Evolutionary conservation across 2,329 filamentous ascomycete species (phyloP), one percentile per base, ranked within the genome.

Genomic region (Sarocladium kiliense): DNA sequence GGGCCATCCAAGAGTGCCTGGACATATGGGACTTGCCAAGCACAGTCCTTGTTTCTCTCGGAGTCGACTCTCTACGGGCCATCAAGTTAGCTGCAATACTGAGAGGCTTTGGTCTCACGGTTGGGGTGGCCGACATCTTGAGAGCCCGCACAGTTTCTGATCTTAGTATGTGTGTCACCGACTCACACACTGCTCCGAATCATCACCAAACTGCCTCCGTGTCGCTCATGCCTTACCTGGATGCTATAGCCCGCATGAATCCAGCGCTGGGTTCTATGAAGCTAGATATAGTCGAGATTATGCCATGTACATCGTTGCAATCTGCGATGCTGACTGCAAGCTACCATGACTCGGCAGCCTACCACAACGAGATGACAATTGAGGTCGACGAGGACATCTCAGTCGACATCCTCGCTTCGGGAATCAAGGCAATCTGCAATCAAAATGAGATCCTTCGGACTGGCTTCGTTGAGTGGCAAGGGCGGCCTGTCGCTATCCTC

Each of bases 241-340:
- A 49, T 10, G 44, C 41, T 3, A 56, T 69, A 11, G n/a, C 61
- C 16, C 44, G 54, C 14, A 55, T 60, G 5, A 60, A 62, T 27
- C 21, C 61, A 7, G 54, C 30, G 9, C 23, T 62, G 7, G 41
- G 58, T 4, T 49, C 49, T 37, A 57, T 68, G 7, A 37, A 60
- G 9, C 58, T 63, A 2, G 55, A 67, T 2, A 58, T 76, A 10
- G 69, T 76, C 32, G 68, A 73, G 23, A 63, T 85, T n/a, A 65
- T 78, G 18, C 78, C 78, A 3, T 94, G 89, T 66, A 92, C 86
- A 3, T 79, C 85, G 14, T 75, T 94, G 10, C 92, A 97, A 63
- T 73, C 79, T 18, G 85, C 89, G 1, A 95, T 96, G 90, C 76
- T 96, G 16, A 77, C 82, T 0, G 90, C 96, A 70, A 92, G 89